A percentile compares a stretch with the other conserved stretches of the same genome.
Evolutionary conservation across 495 filamentous ascomycete species (phyloP).

Genomic region (Xylaria grammica): DNA sequence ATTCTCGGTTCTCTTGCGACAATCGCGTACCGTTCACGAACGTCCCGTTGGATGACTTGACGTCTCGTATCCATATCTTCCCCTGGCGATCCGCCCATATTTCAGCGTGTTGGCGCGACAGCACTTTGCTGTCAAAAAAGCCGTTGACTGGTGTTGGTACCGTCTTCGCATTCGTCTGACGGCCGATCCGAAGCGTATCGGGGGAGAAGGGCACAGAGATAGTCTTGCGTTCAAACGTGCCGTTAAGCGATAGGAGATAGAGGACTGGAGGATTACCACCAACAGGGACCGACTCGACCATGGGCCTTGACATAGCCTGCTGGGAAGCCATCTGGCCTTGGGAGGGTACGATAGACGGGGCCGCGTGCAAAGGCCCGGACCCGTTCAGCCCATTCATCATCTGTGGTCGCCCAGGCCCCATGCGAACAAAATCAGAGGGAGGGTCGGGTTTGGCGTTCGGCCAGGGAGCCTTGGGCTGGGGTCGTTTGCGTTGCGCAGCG

Average conservation of each 20-base stretch:
- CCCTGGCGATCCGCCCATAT: constrained; percentile 90
- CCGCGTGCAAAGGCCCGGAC: constrained; percentile 75
- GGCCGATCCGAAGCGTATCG: constrained; percentile 87
- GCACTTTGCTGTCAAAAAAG: constrained; percentile 96
- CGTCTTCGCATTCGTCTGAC: constrained; percentile 96
- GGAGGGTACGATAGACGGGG: constrained; percentile 68
- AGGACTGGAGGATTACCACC: constrained; percentile 77
- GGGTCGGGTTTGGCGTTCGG: constrained; percentile 55
- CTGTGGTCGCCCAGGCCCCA: constrained; percentile 47
- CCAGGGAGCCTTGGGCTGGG: constrained; percentile 69
- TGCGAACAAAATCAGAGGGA: constrained; percentile 52
- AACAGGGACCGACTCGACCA: constrained; percentile 55
- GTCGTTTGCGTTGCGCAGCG: constrained; percentile 68
- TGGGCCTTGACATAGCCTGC: constrained; percentile 53
- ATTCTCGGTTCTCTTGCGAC: constrained; percentile 91
- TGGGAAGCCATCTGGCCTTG: constrained; percentile 45
- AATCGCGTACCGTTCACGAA: constrained; percentile 94
- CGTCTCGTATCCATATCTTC: constrained; percentile 94
- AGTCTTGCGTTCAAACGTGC: constrained; percentile 95
- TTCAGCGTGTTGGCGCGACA: constrained; percentile 94
- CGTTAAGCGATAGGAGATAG: constrained; percentile 83
- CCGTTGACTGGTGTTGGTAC: constrained; percentile 88
- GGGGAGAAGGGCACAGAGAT: constrained; percentile 89
- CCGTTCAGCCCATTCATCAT: constrained; percentile 62
- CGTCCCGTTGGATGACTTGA: constrained; percentile 97